phyloP scores from a whole-genome alignment of 208 protist species.

The Trypanosoma avium region DNA sequence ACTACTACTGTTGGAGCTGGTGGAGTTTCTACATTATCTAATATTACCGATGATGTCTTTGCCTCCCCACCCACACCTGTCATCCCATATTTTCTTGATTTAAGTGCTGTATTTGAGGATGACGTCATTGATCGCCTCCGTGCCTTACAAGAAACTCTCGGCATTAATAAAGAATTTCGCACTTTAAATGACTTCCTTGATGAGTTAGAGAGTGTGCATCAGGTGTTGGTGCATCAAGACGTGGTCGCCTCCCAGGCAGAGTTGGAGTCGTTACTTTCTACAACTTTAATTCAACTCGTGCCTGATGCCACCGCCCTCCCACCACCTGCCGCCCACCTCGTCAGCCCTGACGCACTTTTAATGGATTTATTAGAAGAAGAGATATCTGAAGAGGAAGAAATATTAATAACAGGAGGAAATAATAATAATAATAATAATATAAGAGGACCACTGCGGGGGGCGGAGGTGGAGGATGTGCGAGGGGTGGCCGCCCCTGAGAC shows the following conservation, averaged over 20 bases:
- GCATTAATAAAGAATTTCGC: constrained; percentile 63
- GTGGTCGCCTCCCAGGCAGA: constrained; percentile 70
- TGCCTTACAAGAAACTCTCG: constrained; percentile 55
- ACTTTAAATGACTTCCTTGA: constrained; percentile 76
- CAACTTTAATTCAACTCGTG: constrained; percentile 80
- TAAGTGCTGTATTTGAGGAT: constrained; percentile 72
- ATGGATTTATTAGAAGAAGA: constrained; percentile 49
- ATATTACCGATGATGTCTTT: constrained; percentile 20
- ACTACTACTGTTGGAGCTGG: neutral
- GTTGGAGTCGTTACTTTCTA: constrained; percentile 73
- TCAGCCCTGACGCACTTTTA: constrained; percentile 70
- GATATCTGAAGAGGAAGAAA: neutral
- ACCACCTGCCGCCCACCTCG: constrained; percentile 55
- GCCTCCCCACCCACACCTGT: constrained; percentile 19
- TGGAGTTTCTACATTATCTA: neutral
- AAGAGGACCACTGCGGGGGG: too few species aligned
- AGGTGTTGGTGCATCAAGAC: constrained; percentile 70
- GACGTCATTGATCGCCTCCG: constrained; percentile 65
- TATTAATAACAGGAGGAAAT: neutral
- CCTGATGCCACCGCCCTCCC: constrained; percentile 80
- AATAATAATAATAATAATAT: neutral
- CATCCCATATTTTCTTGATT: constrained; percentile 79
- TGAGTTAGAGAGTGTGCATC: constrained; percentile 49
- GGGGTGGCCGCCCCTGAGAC: constrained; percentile 38
- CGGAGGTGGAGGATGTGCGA: constrained; percentile 62